Evolutionary conservation across 129 eudicot species (phyloP).

Genomic region (Chrysanthemum lavandulifolium): DNA sequence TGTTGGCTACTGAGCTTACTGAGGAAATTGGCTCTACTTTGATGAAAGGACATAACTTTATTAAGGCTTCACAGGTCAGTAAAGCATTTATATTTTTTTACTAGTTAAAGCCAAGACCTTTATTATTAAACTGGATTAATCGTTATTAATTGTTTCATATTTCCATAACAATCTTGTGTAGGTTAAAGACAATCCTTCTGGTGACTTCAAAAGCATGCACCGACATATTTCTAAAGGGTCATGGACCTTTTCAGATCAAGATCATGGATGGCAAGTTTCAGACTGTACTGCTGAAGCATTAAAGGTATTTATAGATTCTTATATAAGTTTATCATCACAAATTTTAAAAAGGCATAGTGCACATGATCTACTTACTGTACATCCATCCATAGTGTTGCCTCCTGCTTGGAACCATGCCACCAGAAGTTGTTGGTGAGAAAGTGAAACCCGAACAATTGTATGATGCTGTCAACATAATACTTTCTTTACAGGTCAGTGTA

Average conservation of each 20-base stretch:
- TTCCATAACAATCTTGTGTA: constrained; percentile 15
- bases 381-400: constrained; percentile 58
- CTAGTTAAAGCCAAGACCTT: not conserved
- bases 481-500: constrained; percentile 67
- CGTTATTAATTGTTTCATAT: no score
- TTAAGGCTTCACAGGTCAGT: constrained; percentile 67
- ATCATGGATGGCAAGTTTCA: constrained; percentile 93
- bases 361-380: not conserved
- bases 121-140: not conserved
- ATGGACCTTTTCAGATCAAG: constrained; percentile 94
- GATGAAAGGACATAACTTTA: constrained; percentile 71
- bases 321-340: not conserved
- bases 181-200: constrained; percentile 83
- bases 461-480: constrained; percentile 72
- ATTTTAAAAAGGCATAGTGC: not conserved
- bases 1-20: constrained; percentile 56
- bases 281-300: constrained; percentile 90
- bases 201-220: constrained; percentile 73
- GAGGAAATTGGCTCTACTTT: constrained; percentile 65
- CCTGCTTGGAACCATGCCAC: constrained; percentile 71
- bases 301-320: constrained; percentile 40
- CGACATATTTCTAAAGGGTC: constrained; percentile 89
- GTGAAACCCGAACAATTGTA: constrained; percentile 52
- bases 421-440: constrained; percentile 72
- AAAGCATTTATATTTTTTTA: not conserved